Conservation (phyloP, 2,329 filamentous ascomycete genomes). For the Blumeria graminis region DNA sequence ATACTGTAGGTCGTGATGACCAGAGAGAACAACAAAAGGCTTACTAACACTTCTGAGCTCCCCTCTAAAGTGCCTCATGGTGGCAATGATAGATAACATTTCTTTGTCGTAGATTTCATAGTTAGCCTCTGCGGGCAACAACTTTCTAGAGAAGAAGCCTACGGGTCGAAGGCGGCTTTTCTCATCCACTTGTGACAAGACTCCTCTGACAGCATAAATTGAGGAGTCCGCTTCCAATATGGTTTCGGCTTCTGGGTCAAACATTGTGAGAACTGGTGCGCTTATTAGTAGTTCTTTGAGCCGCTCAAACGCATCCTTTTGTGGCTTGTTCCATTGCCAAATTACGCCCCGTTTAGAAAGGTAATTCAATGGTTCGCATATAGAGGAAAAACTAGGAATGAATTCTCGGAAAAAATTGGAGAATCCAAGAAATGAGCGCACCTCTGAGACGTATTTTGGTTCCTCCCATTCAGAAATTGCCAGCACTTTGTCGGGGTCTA, state of each 20-base stretch:
- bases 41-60: too few relatives aligned
- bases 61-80: too few relatives aligned
- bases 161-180: neutral
- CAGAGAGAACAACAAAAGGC: too few relatives aligned
- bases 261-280: too few relatives aligned
- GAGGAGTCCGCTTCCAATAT: neutral
- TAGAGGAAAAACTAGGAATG: neutral
- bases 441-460: constrained; percentile 8
- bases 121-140: neutral
- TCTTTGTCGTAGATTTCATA: neutral
- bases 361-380: too few relatives aligned
- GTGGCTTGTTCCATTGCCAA: too few relatives aligned
- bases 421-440: neutral
- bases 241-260: neutral
- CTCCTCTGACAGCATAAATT: neutral
- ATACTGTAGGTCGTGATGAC: neutral
- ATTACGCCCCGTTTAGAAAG: too few relatives aligned
- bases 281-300: too few relatives aligned
- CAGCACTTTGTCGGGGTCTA: neutral
- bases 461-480: neutral
- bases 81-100: neutral
- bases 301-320: too few relatives aligned
- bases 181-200: neutral
- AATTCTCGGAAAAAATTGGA: neutral
- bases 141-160: neutral